Percentiles rank a stretch among this genome's conserved stretches.
Evolutionary conservation across 1,139 yeast genomes (phyloP).

Genomic region (Tardiomyces depauwii): DNA sequence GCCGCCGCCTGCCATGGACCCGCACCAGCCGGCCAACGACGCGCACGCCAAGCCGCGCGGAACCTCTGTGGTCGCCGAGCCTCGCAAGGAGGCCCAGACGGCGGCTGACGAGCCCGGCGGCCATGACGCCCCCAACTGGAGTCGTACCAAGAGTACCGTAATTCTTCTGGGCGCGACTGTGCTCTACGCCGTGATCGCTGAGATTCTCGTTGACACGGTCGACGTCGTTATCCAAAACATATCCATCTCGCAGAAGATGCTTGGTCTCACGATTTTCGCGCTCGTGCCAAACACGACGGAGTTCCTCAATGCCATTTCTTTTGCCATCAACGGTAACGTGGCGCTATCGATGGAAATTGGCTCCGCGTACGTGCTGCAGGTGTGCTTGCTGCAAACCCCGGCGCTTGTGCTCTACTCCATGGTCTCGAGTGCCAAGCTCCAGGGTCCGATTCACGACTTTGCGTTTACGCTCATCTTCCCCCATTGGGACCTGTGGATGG

Average conservation of each 20-base stretch:
- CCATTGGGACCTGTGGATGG: conserved; percentile 87
- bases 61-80: not conserved
- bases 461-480: conserved; percentile 86
- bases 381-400: conserved; percentile 90
- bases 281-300: conserved; percentile 96
- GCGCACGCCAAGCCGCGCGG: not conserved
- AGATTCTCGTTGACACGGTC: conserved; percentile 85
- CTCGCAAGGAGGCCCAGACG: not conserved
- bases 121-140: conserved; percentile 98
- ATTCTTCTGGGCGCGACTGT: conserved; percentile 77
- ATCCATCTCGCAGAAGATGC: conserved; percentile 77
- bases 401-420: conserved; percentile 74
- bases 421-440: conserved; percentile 14
- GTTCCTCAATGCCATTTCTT: conserved; percentile 91
- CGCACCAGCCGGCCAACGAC: not conserved
- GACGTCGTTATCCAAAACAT: conserved; percentile 72
- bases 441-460: conserved; percentile 26
- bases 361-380: conserved; percentile 93
- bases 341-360: conserved; percentile 94
- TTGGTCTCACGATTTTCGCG: conserved; percentile 91
- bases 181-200: conserved; percentile 87
- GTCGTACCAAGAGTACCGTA: conserved; percentile 72
- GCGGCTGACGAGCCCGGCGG: conserved; percentile 40
- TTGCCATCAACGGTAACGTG: conserved; percentile 92
- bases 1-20: not conserved